A percentile compares a stretch with the other conserved stretches of the same genome.
Conservation (phyloP, 805 yeast species). For the Ogataea glucozyma region DNA sequence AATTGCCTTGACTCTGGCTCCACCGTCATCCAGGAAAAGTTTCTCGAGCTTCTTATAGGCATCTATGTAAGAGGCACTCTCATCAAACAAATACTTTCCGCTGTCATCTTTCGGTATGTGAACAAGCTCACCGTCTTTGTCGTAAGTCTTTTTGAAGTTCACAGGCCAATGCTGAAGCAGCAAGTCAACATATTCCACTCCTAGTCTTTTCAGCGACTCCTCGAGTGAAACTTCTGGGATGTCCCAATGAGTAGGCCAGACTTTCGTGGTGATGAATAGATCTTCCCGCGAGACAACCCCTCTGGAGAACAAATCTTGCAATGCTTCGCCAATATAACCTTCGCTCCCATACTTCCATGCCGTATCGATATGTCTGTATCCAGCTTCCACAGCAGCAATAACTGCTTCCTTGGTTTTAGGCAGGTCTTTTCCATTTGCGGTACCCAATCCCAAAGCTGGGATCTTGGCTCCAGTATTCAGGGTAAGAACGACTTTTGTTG, state of each 20-base stretch:
- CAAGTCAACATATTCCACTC: constrained; percentile 45
- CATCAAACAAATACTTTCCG: constrained; percentile 21
- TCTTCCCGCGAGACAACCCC: constrained; percentile 17
- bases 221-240: constrained; percentile 38
- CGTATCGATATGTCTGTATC: constrained; percentile 45
- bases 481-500: constrained; percentile 3
- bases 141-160: constrained; percentile 32
- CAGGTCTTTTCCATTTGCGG: constrained; percentile 19
- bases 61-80: constrained; percentile 53
- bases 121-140: constrained; percentile 20
- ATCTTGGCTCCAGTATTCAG: constrained; percentile 23
- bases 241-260: constrained; percentile 29
- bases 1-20: constrained; percentile 39
- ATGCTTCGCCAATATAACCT: constrained; percentile 43
- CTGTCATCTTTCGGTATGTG: constrained; percentile 28
- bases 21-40: constrained; percentile 50
- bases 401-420: constrained; percentile 17
- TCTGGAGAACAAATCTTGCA: constrained; percentile 21
- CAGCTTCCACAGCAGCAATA: constrained; percentile 27
- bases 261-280: constrained; percentile 23
- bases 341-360: constrained; percentile 45
- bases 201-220: constrained; percentile 38
- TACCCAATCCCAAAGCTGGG: constrained; percentile 28
- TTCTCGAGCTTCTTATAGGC: constrained; percentile 72
- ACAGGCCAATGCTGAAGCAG: constrained; percentile 49